phyloP scores from a whole-genome alignment of 768 basidiomycete genomes.

The Mycena capillaripes region DNA sequence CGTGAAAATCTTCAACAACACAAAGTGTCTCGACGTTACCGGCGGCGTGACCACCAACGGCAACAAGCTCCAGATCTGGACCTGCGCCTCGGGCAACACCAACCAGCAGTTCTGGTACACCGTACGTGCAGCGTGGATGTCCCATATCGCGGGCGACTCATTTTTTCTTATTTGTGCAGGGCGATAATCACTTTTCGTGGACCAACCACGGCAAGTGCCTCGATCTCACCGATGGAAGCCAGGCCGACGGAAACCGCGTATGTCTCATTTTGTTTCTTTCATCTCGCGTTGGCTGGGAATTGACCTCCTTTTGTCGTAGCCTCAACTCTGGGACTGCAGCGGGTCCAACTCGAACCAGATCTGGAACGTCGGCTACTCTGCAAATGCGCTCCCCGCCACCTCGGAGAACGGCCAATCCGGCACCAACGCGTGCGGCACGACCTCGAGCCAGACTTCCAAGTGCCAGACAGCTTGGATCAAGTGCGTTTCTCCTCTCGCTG shows the following conservation, averaged over 20 bases:
- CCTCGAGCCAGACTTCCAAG: slow-evolving; percentile 66
- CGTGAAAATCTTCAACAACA: slow-evolving; percentile 56
- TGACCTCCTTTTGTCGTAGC: slow-evolving; percentile 42
- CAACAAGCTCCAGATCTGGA: slow-evolving; percentile 66
- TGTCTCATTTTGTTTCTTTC: slow-evolving; percentile 19
- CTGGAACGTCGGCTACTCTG: slow-evolving; percentile 66
- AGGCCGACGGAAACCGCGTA: slow-evolving; percentile 58
- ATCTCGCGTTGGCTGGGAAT: not conserved
- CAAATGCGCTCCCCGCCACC: slow-evolving; percentile 56
- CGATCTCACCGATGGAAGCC: slow-evolving; percentile 60
- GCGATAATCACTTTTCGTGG: slow-evolving; percentile 61
- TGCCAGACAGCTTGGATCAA: slow-evolving; percentile 83
- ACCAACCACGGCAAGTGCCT: slow-evolving; percentile 63
- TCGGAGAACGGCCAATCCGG: slow-evolving; percentile 75
- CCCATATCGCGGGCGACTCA: not conserved
- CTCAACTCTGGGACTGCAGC: slow-evolving; percentile 62
- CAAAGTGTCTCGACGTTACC: slow-evolving; percentile 66
- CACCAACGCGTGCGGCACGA: slow-evolving; percentile 76
- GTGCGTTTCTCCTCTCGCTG: slow-evolving; percentile 51
- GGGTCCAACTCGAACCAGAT: slow-evolving; percentile 61
- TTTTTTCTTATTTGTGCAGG: slow-evolving; percentile 18
- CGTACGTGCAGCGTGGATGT: slow-evolving; percentile 39
- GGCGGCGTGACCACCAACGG: slow-evolving; percentile 59
- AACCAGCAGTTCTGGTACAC: slow-evolving; percentile 66
- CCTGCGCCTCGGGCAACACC: slow-evolving; percentile 52